Base-by-base conservation (phyloP, 2,329 filamentous ascomycete species). In the Pestalotiopsis fici region DNA sequence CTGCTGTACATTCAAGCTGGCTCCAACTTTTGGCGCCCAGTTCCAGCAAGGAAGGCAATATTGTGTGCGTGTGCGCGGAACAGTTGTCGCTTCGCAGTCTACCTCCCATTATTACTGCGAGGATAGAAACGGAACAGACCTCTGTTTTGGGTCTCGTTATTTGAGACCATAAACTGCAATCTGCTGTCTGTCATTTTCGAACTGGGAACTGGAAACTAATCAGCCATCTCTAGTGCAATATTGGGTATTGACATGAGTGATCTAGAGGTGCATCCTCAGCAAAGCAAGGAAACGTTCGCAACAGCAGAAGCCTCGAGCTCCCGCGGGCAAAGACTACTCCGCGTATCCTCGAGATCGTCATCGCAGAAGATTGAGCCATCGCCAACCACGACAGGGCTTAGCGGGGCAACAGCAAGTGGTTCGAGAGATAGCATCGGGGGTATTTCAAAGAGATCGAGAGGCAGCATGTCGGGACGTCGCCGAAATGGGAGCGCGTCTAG, bases 401-500 rank as follows among this genome's bases (percentile, higher is more conserved):
- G 86, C 78, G 88, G 88, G 73, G 85, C 83, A 59, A 89, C 88
- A 64, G 85, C 84, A 66, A 86, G 82, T 78, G 87, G 90, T 72
- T 82, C 86, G 66, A 82, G 86, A 77, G 89, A 88, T 74, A 91
- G 88, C 76, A 88, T 90, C 73, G 86, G 87, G 72, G 86, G 86
- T 68, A 85, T 86, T 71, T 92, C 91, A 61, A 91, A 88, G 78
- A 88, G 88, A 72, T 90, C 88, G 69, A 89, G 86, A 80, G 82
- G 85, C 71, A 92, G 90, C 79, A 88, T 90, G 73, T 80, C 88
- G 66, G 89, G 86, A 69, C 83, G 86, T 71, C 86, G 87, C 74
- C 85, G 88, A 74, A 91, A 91, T 80, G 88, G 88, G 73, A 93
- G 90, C 80, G 85, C 88, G 69, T 88, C 88, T 72, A 93, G 89